A percentile compares a stretch with the other conserved stretches of the same genome.
Evolutionary conservation across 495 filamentous ascomycete genomes (phyloP).

Genomic region (Daldinia bambusicola): DNA sequence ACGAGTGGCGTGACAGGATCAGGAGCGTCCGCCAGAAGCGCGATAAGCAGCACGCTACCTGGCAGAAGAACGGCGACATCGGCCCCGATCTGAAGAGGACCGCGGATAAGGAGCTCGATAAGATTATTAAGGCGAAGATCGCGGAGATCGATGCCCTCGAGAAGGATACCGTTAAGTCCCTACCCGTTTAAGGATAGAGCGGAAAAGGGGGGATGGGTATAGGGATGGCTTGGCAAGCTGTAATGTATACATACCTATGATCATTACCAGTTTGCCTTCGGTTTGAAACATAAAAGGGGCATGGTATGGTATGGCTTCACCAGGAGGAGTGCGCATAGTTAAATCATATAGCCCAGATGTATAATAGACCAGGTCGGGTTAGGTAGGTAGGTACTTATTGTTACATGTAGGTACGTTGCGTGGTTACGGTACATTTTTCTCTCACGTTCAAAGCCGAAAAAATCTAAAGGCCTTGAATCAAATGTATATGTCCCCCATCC

Average conservation of each 20-base stretch:
- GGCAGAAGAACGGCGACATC: conserved; percentile 67
- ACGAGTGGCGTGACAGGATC: conserved; percentile 70
- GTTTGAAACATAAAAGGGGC: not conserved
- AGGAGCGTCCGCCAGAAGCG: conserved; percentile 63
- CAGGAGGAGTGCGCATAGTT: not conserved
- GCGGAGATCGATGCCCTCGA: conserved; percentile 74
- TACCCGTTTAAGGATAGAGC: conserved; percentile 53
- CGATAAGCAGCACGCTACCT: conserved; percentile 71
- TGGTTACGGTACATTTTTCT: conserved; percentile 31
- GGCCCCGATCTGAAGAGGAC: conserved; percentile 73
- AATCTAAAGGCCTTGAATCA: conserved; percentile 7
- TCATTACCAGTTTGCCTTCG: too few species aligned
- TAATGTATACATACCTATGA: not conserved
- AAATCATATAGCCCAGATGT: not conserved
- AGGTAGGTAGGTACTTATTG: conserved; percentile 11
- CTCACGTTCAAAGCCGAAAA: conserved; percentile 1
- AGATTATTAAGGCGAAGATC: conserved; percentile 74
- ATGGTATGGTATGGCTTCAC: not conserved
- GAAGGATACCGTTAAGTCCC: conserved; percentile 59
- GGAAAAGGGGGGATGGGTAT: not conserved
- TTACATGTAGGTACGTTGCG: conserved; percentile 25
- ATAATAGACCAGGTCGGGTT: conserved; percentile 15
- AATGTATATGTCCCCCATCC: not conserved
- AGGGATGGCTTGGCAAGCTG: conserved; percentile 27
- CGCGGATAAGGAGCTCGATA: conserved; percentile 76